phyloP scores from a whole-genome alignment of 169 alveolate species.

The Plasmodium gonderi region DNA sequence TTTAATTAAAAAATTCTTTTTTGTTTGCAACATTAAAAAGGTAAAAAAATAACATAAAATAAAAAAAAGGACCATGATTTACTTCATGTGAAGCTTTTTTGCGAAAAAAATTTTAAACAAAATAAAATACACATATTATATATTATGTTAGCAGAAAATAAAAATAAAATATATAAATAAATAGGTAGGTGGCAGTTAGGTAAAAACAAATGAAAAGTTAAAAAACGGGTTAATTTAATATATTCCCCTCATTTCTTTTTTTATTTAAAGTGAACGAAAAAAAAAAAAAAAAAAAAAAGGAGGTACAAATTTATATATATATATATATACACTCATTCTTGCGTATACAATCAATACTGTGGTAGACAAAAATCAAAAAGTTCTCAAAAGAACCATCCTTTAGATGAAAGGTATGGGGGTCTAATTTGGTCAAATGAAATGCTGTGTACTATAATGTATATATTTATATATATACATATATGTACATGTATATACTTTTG shows the following conservation, averaged over 20 bases:
- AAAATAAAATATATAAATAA: neutral
- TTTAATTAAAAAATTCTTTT: neutral
- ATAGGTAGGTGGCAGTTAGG: no score
- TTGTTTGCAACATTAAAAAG: no score
- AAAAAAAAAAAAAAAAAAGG: neutral
- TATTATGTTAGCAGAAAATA: neutral
- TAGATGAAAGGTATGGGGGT: no score
- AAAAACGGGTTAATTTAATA: neutral
- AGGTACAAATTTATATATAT: neutral
- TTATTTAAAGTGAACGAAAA: conserved; percentile 5
- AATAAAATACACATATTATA: neutral
- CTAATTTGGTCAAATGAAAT: no score
- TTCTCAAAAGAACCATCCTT: no score
- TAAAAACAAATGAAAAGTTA: neutral
- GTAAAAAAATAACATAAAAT: no score
- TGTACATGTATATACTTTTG: neutral
- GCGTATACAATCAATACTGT: no score
- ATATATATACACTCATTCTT: neutral
- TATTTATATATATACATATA: neutral
- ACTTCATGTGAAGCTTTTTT: no score
- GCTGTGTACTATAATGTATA: neutral
- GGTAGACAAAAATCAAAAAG: no score
- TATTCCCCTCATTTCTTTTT: conserved; percentile 6
- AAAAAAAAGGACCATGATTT: no score
- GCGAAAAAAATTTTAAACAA: neutral